Evolutionary conservation across 257 asterid species (phyloP).

Genomic region (Solanum boliviense): DNA sequence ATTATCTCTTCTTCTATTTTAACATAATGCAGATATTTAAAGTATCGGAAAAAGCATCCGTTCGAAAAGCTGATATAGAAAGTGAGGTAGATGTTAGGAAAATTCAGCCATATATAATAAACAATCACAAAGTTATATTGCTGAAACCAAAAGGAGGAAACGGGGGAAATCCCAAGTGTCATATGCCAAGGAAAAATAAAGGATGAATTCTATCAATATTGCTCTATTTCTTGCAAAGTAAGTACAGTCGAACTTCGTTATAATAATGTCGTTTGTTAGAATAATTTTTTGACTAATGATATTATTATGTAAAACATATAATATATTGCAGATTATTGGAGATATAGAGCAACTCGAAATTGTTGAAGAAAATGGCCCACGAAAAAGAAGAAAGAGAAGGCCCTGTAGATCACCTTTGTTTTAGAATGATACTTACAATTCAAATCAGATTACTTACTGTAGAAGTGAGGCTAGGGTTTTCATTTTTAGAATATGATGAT

Average conservation of each 20-base stretch:
- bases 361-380: neutral
- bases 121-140: neutral
- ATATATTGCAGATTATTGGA: neutral
- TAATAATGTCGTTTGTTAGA: neutral
- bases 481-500: too few relatives aligned
- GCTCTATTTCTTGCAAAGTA: neutral
- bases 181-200: neutral
- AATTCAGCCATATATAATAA: neutral
- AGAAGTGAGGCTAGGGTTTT: neutral
- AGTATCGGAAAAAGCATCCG: neutral
- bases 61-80: neutral
- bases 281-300: neutral
- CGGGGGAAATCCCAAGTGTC: neutral
- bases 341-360: neutral
- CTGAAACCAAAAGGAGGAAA: neutral
- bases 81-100: neutral
- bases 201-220: neutral
- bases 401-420: neutral
- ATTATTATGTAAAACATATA: neutral
- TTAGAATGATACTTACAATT: neutral
- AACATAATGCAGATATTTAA: neutral
- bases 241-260: neutral
- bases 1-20: neutral
- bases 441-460: neutral
- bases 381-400: neutral